A percentile compares a stretch with the other conserved stretches of the same genome.
Evolutionary conservation across 345 rosid genomes (phyloP).

Genomic region (Euclidium syriacum): DNA sequence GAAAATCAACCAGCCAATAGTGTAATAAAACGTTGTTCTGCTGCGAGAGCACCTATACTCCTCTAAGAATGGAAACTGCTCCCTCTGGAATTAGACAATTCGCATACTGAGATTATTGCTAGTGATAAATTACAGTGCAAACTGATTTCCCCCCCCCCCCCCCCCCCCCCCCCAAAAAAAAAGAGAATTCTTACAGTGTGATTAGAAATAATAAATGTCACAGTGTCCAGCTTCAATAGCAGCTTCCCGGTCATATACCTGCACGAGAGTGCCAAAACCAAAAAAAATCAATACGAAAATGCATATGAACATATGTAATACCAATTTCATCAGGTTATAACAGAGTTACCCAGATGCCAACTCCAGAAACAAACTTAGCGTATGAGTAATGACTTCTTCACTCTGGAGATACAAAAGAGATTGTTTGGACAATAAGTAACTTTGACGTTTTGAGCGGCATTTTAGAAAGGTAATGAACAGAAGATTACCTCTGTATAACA

Average conservation of each 20-base stretch:
- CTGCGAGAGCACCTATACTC: slow-evolving; percentile 91
- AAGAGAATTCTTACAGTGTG: slow-evolving; percentile 60
- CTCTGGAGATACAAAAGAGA: slow-evolving; percentile 47
- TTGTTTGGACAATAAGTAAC: slow-evolving; percentile 8
- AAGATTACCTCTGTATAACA: slow-evolving; percentile 75
- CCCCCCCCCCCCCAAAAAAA: too few relatives aligned
- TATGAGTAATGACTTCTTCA: slow-evolving; percentile 91
- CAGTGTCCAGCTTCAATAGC: slow-evolving; percentile 86
- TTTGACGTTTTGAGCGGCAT: slow-evolving; percentile 4
- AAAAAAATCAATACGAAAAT: background rate
- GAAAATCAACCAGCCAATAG: slow-evolving; percentile 93
- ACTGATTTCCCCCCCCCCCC: slow-evolving; percentile 3
- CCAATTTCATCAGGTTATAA: slow-evolving; percentile 13
- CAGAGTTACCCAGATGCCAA: slow-evolving; percentile 81
- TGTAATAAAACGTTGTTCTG: slow-evolving; percentile 93
- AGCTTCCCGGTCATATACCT: slow-evolving; percentile 99
- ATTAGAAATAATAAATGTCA: slow-evolving; percentile 88
- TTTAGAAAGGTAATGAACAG: slow-evolving; percentile 3
- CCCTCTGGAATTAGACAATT: slow-evolving; percentile 59
- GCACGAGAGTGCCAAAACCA: slow-evolving; percentile 20
- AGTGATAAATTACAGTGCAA: slow-evolving; percentile 2
- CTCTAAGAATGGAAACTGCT: slow-evolving; percentile 90
- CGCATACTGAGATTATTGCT: background rate
- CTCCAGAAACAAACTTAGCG: slow-evolving; percentile 90
- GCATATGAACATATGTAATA: background rate